Percentiles rank a stretch among this genome's conserved stretches.
Conservation (phyloP, 2,329 filamentous ascomycete genomes). For the Trichoderma lentiforme region DNA sequence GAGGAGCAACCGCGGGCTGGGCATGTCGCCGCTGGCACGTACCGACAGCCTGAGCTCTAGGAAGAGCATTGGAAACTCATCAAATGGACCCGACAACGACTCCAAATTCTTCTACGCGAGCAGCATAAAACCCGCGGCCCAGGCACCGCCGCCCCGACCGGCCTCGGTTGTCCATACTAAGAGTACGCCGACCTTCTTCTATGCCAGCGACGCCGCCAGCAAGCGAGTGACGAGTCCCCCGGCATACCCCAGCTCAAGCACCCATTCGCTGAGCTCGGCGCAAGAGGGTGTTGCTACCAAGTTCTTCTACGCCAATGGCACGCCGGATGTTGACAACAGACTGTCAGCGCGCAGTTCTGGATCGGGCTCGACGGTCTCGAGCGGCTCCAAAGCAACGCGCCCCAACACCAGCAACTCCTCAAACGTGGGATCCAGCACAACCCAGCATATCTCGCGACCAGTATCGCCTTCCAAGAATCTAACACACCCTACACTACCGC, state of each 20-base stretch:
- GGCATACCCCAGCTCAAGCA: slow-evolving; percentile 29
- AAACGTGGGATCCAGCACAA: slow-evolving; percentile 22
- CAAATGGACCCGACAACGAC: slow-evolving; percentile 30
- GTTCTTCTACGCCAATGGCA: slow-evolving; percentile 73
- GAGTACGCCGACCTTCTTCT: slow-evolving; percentile 49
- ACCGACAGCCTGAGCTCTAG: slow-evolving; percentile 13
- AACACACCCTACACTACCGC: slow-evolving; percentile 22
- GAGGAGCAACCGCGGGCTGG: slow-evolving; percentile 28
- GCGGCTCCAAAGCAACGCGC: slow-evolving; percentile 43
- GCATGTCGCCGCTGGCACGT: slow-evolving; percentile 31
- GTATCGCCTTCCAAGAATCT: slow-evolving; percentile 49
- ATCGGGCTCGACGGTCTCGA: slow-evolving; percentile 47
- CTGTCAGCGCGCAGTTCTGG: slow-evolving; percentile 35
- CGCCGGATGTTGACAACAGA: slow-evolving; percentile 45
- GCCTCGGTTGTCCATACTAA: slow-evolving; percentile 44
- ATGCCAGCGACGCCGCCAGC: slow-evolving; percentile 50
- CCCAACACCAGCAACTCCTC: slow-evolving; percentile 33
- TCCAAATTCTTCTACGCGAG: slow-evolving; percentile 89
- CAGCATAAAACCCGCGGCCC: slow-evolving; percentile 57
- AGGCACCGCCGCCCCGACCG: slow-evolving; percentile 37
- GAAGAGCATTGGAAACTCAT: slow-evolving; percentile 24
- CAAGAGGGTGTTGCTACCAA: slow-evolving; percentile 51
- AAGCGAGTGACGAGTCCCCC: slow-evolving; percentile 35
- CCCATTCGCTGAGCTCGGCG: slow-evolving; percentile 34
- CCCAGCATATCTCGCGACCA: slow-evolving; percentile 39